Evolutionary conservation across 179 eudicot genomes (phyloP).

Genomic region (Pouteria campechiana): DNA sequence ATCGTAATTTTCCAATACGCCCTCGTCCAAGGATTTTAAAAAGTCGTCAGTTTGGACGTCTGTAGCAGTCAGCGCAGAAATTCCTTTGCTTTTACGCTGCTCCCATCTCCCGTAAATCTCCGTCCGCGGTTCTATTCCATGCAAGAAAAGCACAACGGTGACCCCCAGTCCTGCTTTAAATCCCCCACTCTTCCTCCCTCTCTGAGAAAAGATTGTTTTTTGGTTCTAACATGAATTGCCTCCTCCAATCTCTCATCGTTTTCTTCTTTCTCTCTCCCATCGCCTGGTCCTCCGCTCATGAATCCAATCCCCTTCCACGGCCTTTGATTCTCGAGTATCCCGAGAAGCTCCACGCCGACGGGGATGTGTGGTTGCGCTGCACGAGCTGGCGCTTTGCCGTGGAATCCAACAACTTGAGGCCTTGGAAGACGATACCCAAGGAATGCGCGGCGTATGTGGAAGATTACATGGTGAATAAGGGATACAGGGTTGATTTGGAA

Average conservation of each 20-base stretch:
- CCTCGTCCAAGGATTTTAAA: no score
- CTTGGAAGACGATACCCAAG: conserved; percentile 70
- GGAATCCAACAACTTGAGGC: conserved; percentile 66
- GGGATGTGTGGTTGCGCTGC: conserved; percentile 33
- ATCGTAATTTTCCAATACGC: no score
- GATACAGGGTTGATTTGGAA: conserved; percentile 48
- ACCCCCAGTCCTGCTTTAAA: neutral
- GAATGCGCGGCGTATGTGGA: conserved; percentile 72
- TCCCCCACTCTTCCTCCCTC: neutral
- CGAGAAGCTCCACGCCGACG: conserved; percentile 13
- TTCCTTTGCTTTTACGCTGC: no score
- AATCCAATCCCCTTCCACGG: conserved; percentile 30
- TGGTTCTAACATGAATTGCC: no score
- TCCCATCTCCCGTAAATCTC: no score
- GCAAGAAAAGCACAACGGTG: no score
- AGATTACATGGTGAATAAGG: conserved; percentile 42
- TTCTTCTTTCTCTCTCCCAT: conserved; percentile 5
- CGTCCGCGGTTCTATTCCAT: no score
- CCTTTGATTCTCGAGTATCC: conserved; percentile 47
- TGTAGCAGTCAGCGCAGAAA: no score
- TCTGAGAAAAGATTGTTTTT: no score
- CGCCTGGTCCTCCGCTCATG: conserved; percentile 11
- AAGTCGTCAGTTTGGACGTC: no score
- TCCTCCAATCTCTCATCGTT: conserved; percentile 1
- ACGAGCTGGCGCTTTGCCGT: conserved; percentile 86